A percentile compares a stretch with the other conserved stretches of the same genome.
Conservation (phyloP, 345 rosid genomes). For the Triadica sebifera region DNA sequence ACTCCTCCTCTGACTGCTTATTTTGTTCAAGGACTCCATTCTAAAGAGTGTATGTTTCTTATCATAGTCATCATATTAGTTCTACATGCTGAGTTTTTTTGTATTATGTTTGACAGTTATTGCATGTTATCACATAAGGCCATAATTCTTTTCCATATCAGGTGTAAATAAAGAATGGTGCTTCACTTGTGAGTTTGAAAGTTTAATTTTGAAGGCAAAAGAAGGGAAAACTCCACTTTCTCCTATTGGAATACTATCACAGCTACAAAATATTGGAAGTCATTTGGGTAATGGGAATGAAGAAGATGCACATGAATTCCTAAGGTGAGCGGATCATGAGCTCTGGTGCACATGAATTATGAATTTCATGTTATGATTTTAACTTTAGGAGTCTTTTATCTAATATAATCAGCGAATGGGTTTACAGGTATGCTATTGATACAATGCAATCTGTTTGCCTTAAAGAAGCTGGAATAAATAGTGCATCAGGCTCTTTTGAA, state of each 20-base stretch:
- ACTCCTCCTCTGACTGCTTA: constrained; percentile 89
- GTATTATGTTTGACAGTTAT: constrained; percentile 12
- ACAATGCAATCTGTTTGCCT: constrained; percentile 91
- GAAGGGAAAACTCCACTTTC: constrained; percentile 68
- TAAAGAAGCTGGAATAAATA: constrained; percentile 47
- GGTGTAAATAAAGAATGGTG: constrained; percentile 82
- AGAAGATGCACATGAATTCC: constrained; percentile 99
- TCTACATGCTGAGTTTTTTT: constrained; percentile 15
- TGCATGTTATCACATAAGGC: constrained; percentile 9
- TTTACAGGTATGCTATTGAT: constrained; percentile 77
- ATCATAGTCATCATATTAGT: constrained; percentile 9
- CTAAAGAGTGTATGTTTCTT: constrained; percentile 63
- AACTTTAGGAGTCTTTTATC: background rate
- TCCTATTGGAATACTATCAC: constrained; percentile 67
- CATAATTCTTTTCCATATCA: constrained; percentile 27
- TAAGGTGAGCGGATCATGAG: constrained; percentile 49
- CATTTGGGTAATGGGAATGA: constrained; percentile 81
- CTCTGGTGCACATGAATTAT: background rate
- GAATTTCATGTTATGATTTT: constrained; percentile 7
- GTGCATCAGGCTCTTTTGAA: constrained; percentile 39
- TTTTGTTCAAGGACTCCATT: constrained; percentile 81
- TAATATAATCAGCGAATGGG: constrained; percentile 9
- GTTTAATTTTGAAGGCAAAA: constrained; percentile 66
- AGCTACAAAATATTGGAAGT: constrained; percentile 63
- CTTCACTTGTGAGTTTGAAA: constrained; percentile 87